Evolutionary conservation across 148 eudicot genomes (phyloP), one percentile per base, ranked within the genome.

Genomic region (Gaultheria prostrata): DNA sequence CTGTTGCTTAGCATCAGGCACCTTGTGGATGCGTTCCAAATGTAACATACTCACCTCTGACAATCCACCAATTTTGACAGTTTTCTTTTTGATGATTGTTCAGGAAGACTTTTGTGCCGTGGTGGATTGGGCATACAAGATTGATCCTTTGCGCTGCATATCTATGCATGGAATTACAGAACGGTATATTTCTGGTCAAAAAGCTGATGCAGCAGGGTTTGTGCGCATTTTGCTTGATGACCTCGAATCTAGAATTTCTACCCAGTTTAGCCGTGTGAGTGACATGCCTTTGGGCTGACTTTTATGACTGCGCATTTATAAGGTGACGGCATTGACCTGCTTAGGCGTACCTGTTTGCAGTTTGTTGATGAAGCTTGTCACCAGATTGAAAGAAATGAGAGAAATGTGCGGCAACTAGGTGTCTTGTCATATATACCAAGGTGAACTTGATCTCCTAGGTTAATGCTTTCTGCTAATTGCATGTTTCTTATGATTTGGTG

Each of bases 291-390:
- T 10, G 39, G 85, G 59, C 32, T 84, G 53, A 70, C 63, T 48
- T 9, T 72, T 59, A 26, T 57, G 53, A 45, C 20, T 72, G 39
- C 73, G 9, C 67, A 45, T 75, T 76, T 10, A 50, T 48, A 63
- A 48, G 33, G 48, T 81, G 56, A 54, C 79, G 63, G 54, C 43
- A 4, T 43, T 74, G 33, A 77, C 49, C 51, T 20, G 11, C 61
- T 46, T 82, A 50, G 57, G 46, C 32, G 28, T 81, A 65, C 71
- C 32, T 81, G 32, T 81, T 84, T 88, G 85, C 94, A 95, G 98
- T 95, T 93, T 91, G 98, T 95, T 75, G 97, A 95, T 80, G 98
- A 95, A 86, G 92, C 95, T 81, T 95, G 98, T 90, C 98, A 94
- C 86, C 98, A 94, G 89, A 93, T 95, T 83, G 98, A 94, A 87